Evolutionary conservation across 2,329 filamentous ascomycete species (phyloP).

Genomic region (Celoporthe dispersa): DNA sequence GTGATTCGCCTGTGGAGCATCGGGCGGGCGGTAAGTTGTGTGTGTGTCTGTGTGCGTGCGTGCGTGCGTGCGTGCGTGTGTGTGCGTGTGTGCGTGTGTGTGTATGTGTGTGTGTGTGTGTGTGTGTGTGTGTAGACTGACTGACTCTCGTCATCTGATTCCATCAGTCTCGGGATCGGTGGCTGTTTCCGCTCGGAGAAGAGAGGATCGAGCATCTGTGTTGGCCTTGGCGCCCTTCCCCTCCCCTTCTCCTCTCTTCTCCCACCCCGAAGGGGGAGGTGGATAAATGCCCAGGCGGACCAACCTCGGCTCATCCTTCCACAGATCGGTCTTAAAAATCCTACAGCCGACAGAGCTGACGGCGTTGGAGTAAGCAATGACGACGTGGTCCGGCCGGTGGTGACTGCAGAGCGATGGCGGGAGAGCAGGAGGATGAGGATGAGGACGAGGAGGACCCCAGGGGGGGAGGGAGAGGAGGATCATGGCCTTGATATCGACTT

Average conservation of each 20-base stretch:
- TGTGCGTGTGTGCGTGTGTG: too few relatives aligned
- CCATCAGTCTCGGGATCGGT: slow-evolving; percentile 4
- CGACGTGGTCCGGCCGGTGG: not conserved
- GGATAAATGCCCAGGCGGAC: not conserved
- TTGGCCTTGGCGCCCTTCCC: not conserved
- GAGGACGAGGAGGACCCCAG: not conserved
- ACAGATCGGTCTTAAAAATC: not conserved
- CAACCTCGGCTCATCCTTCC: slow-evolving; percentile 11
- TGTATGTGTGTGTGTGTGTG: not conserved
- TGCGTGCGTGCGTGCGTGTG: too few relatives aligned
- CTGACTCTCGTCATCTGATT: slow-evolving; percentile 12
- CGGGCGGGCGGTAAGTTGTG: not conserved
- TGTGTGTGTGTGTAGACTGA: not conserved
- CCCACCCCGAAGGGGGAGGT: not conserved
- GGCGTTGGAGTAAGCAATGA: not conserved
- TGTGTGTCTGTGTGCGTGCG: not conserved
- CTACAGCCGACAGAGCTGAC: not conserved
- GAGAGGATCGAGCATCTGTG: not conserved
- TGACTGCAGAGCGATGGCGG: slow-evolving; percentile 11
- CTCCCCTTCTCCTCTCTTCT: not conserved
- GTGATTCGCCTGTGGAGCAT: slow-evolving; percentile 15
- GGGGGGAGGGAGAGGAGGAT: not conserved
- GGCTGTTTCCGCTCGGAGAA: not conserved
- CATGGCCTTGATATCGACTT: not conserved
- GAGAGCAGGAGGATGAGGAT: not conserved